Base-by-base conservation (phyloP, 768 basidiomycete genomes). In the Hypholoma sublateritium region DNA sequence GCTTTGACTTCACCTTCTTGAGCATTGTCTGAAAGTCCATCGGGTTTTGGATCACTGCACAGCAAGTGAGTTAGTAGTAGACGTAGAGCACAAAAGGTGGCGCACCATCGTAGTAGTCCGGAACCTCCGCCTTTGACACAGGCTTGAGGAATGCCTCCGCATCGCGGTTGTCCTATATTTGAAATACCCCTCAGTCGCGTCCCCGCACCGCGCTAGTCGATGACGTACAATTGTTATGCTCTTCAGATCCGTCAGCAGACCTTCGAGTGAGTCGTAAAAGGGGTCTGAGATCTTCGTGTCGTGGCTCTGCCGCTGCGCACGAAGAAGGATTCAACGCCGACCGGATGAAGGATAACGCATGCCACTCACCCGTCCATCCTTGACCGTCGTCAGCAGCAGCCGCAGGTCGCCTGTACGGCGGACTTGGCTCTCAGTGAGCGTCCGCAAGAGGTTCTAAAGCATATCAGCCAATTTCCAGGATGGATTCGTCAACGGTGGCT, bases 1-100 rank as follows among this genome's bases (percentile, higher is more conserved):
- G 81, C 69, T 91, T 92, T 57, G 82, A 77, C 76, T 97, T 98
- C 69, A 98, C 89, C 73, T 95, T 95, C 81, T 87, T 93, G 50
- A 88, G 80, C 83, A 99, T 91, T 0, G 95, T 91, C 59, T 87
- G 86, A 43, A 98, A 79, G 76, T 99, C 97, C 97, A 99, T 99
- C 4, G 97, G 95, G 60, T 86, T 86, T 54, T 87, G 75, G 70
- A 99, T 97, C 63, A 96, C 97, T 98, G 66, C 57, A 47, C 43
- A 62, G 35, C 50, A 47, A 34, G 39, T 13, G 16, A 13, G 14
- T 51, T 17, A 55, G 44, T 35, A 44, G 19, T 12, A 5, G 22
- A 36, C 14, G 4, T 17, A 44, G 11, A n/a, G 2, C 9, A 34
- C 0, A 43, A 1, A 42, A 50, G 53, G 34, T 53, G 46, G 12